Percentiles rank a stretch among this genome's conserved stretches.
Conservation (phyloP, 2,329 filamentous ascomycete species). For the Tolypocladium cylindrosporum region DNA sequence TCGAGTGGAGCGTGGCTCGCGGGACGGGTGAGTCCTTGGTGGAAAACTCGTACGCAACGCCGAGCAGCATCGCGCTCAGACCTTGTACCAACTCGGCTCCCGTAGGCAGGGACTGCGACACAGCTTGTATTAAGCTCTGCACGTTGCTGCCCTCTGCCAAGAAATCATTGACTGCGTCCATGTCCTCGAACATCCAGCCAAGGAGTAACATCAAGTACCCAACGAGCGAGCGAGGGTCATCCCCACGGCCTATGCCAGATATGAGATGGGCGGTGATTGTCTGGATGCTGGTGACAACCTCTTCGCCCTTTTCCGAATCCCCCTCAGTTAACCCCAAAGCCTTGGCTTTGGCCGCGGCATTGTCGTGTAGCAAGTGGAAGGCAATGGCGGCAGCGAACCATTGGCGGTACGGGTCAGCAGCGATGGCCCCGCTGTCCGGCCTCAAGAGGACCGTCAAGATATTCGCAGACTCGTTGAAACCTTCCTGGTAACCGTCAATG, state of each 20-base stretch:
- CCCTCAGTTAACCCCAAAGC: constrained; percentile 82
- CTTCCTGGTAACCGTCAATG: constrained; percentile 74
- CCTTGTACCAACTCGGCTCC: constrained; percentile 66
- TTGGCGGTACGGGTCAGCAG: constrained; percentile 70
- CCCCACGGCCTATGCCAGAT: constrained; percentile 61
- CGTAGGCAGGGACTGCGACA: constrained; percentile 46
- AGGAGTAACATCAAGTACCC: constrained; percentile 85
- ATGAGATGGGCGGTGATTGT: constrained; percentile 80
- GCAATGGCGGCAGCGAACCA: constrained; percentile 87
- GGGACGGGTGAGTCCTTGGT: constrained; percentile 93
- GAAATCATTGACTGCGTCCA: constrained; percentile 86
- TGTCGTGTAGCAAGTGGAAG: constrained; percentile 76
- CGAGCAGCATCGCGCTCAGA: constrained; percentile 73
- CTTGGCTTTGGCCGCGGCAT: constrained; percentile 65
- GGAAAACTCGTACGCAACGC: constrained; percentile 91
- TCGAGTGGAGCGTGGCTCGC: constrained; percentile 66
- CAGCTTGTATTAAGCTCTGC: constrained; percentile 71
- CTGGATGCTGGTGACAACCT: constrained; percentile 91
- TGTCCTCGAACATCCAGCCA: constrained; percentile 86
- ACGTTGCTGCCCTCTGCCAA: constrained; percentile 85
- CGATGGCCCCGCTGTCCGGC: constrained; percentile 48
- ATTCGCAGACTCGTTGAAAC: constrained; percentile 76
- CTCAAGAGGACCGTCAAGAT: constrained; percentile 74
- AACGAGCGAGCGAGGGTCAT: constrained; percentile 70
- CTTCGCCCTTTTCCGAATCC: constrained; percentile 79